A percentile compares a stretch with the other conserved stretches of the same genome.
Evolutionary conservation across 1,284 basidiomycete species (phyloP).

Genomic region (Cryptococcus sp.): DNA sequence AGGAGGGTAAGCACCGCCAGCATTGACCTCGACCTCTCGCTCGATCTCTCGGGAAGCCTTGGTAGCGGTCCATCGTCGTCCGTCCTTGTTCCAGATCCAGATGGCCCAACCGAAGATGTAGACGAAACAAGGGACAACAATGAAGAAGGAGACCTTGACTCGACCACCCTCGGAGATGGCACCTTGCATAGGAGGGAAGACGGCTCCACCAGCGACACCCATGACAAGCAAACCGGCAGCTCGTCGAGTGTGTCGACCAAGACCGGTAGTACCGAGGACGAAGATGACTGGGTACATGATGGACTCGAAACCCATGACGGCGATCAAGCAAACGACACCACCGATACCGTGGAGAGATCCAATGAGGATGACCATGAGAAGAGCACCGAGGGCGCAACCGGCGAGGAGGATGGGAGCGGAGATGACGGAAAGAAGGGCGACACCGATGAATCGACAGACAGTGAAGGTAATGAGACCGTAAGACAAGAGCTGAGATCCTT

Average conservation of each 20-base stretch:
- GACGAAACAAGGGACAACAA: constrained; percentile 46
- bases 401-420: constrained; percentile 63
- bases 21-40: constrained; percentile 2
- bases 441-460: constrained; percentile 61
- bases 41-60: constrained; percentile 17
- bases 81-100: constrained; percentile 46
- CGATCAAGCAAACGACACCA: constrained; percentile 62
- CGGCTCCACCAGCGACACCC: constrained; percentile 68
- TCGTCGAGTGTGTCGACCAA: constrained; percentile 65
- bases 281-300: constrained; percentile 53
- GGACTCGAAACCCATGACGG: constrained; percentile 72
- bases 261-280: constrained; percentile 65
- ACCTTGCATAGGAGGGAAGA: constrained; percentile 68
- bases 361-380: constrained; percentile 56
- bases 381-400: constrained; percentile 56
- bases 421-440: constrained; percentile 58
- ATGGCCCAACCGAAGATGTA: constrained; percentile 42
- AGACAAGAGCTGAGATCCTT: constrained; percentile 63
- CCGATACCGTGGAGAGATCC: constrained; percentile 55
- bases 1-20: constrained; percentile 13
- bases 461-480: constrained; percentile 71
- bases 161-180: constrained; percentile 56
- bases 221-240: constrained; percentile 64
- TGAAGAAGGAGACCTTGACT: constrained; percentile 19
- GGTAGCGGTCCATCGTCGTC: constrained; percentile 16